Base-by-base conservation (phyloP, 106 monocot species). In the Acorus calamus region DNA sequence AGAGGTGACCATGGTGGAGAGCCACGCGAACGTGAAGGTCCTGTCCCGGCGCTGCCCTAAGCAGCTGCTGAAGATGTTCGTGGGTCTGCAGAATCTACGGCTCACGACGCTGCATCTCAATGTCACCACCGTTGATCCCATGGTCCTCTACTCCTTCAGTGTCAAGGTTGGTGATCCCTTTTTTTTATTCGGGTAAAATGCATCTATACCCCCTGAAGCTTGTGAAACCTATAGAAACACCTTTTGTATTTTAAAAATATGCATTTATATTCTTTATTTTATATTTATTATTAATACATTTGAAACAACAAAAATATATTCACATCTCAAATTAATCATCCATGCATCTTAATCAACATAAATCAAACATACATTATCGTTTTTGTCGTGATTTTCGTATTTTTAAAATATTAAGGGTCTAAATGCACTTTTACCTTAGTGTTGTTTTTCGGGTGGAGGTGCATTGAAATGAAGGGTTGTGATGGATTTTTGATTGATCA, bases 1-100 rank as follows among this genome's bases (percentile, higher is more conserved):
- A 10, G 89, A 86, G 71, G 94, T 83, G 71, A 89, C 75, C 7
- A 73, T 94, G 79, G 89, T 82, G 49, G 86, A 94, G 63, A 84
- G 77, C 70, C 94, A 94, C 62, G 94, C 81, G 56, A 94, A 82
- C 43, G 65, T 94, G 43, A 94, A 84, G 76, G 72, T 94, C 1
- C 72, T 83, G 9, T 60, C 81, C 11, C 57, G 46, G 66, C 64
- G 69, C 55, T 69, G 67, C 71, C 89, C 86, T 8, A 76, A 72
- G 71, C 89, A 86, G 70, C 70, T 94, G 62, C 60, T 89, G 56
- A 79, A 78, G 77, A 63, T 89, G 47, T 66, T 89, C 4, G 55
- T 66, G 11, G 83, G 81, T 5, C 64, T 94, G 60, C 86, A 94
- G 57, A 78, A 61, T 49, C 67, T 86, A 8, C 53, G 72, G 14